These are phyloP conservation scores for Pholiota conissans DNA, from an alignment of 768 basidiomycete species.

Conservation along the genomic window DNA sequence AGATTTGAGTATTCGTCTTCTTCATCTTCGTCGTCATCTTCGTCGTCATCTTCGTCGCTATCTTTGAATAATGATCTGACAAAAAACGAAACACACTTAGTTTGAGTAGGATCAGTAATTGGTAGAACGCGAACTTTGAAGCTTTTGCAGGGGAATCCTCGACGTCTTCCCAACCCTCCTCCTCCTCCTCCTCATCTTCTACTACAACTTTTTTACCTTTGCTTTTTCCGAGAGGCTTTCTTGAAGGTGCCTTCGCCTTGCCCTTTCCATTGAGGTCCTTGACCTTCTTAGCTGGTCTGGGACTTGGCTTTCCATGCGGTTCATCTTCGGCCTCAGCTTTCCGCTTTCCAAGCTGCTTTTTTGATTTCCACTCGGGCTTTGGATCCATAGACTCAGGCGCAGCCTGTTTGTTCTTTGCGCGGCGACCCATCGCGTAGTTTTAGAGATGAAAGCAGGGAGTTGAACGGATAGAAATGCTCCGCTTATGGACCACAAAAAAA, in stretches of 20 bases:
- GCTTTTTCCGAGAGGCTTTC: conserved; percentile 15
- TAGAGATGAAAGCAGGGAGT: neutral
- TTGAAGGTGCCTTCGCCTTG: conserved; percentile 27
- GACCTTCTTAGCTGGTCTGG: conserved; percentile 45
- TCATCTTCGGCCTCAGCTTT: conserved; percentile 51
- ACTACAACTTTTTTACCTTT: conserved; percentile 16
- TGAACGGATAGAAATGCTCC: neutral
- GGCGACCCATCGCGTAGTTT: conserved; percentile 65
- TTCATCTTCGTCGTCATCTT: conserved; percentile 23
- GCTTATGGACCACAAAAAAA: conserved; percentile 11
- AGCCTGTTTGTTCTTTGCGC: conserved; percentile 82
- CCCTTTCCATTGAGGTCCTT: conserved; percentile 43
- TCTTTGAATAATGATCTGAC: conserved; percentile 46
- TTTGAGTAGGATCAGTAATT: neutral
- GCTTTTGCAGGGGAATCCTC: conserved; percentile 47
- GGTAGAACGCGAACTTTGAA: conserved; percentile 35
- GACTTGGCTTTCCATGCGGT: conserved; percentile 29
- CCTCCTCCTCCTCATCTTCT: conserved; percentile 23
- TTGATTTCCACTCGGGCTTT: conserved; percentile 40
- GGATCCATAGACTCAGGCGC: conserved; percentile 61
- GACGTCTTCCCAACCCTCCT: conserved; percentile 63
- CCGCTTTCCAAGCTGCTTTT: conserved; percentile 67
- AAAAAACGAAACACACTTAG: conserved; percentile 9
- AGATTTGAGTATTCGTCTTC: neutral
- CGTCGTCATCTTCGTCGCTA: conserved; percentile 32